Evolutionary conservation across 2,329 filamentous ascomycete genomes (phyloP).

Genomic region (Cladosporium austrohemisphaericum): DNA sequence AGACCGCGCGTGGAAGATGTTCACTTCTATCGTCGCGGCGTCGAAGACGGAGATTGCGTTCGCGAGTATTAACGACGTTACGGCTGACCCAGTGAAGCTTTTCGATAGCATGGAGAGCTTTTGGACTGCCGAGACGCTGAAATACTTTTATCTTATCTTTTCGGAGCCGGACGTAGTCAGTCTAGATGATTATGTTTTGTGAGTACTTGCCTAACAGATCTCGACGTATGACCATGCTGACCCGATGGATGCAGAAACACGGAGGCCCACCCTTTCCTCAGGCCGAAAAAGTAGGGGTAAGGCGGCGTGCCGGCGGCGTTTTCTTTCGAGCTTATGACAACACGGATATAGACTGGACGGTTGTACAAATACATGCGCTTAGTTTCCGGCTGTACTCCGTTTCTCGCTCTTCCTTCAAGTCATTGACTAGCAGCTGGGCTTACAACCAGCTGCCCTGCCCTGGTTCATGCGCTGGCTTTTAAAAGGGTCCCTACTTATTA

Average conservation of each 20-base stretch:
- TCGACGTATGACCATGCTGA: not conserved
- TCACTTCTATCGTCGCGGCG: conserved; percentile 57
- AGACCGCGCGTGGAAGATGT: conserved; percentile 72
- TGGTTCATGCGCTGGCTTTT: too few relatives aligned
- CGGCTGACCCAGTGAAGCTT: conserved; percentile 37
- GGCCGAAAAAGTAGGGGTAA: conserved; percentile 9
- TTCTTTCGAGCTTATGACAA: too few relatives aligned
- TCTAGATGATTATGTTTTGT: conserved; percentile 52
- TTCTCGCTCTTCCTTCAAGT: too few relatives aligned
- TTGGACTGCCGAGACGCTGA: conserved; percentile 66
- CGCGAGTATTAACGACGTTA: conserved; percentile 65
- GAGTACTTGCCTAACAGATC: not conserved
- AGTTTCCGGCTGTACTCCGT: too few relatives aligned
- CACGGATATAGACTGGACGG: too few relatives aligned
- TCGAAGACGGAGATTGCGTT: conserved; percentile 62
- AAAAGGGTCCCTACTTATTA: too few relatives aligned
- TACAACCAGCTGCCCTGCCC: too few relatives aligned
- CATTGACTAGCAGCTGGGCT: too few relatives aligned
- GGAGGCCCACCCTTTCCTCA: conserved; percentile 40
- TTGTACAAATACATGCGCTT: too few relatives aligned
- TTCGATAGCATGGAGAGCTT: conserved; percentile 71
- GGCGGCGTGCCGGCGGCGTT: too few relatives aligned
- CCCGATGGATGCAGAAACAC: conserved; percentile 34
- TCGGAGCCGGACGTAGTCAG: conserved; percentile 56
- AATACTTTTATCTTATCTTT: conserved; percentile 65